Base-by-base conservation (phyloP, 345 rosid genomes). In the Boechera retrofracta region DNA sequence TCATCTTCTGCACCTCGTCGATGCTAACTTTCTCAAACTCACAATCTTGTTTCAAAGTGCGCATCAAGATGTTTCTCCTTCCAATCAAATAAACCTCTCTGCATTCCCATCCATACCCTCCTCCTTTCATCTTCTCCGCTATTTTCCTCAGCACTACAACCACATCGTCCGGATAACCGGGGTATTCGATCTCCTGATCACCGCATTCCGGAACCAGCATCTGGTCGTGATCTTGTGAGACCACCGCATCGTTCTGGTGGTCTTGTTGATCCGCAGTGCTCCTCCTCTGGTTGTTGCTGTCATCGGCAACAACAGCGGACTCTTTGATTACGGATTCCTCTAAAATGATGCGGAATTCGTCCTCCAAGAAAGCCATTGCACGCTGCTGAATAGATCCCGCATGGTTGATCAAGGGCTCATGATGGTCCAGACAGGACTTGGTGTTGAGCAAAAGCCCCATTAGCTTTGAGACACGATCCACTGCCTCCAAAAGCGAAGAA, bases 1-100 rank as follows among this genome's bases (percentile, higher is more conserved):
- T 81, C 98, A 87, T 87, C 72, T 83, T 92, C 35, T 85, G 97
- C 29, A 90, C 88, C 24, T 94, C 98, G 18, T 94, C 98, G 6
- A 90, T 84, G 80, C 97, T 88, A 35, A 85, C 73, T 73, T 83
- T 89, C 84, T 90, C 89, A 65, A 89, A 94, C 38, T 95, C 97
- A 1, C 82, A 71, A 6, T 77, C 73, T 15, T 77, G 80, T 75
- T 59, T 77, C 72, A 94, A 75, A 13, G 77, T 72, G 15, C 83
- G 86, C 52, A 88, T 91, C 59, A 92, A 82, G 2, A 84, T 83
- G 54, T 83, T 75, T 79, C 89, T 82, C 75, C 98, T 86, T 11
- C 80, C 77, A 0, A 87, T 69, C 74, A 83, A 67, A 77, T 84
- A 94, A 70, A 80, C 86, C 58, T 89, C 92, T 67, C 88, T 80